Evolutionary conservation across 1,139 yeast species (phyloP).

Genomic region (Taphrina communis): DNA sequence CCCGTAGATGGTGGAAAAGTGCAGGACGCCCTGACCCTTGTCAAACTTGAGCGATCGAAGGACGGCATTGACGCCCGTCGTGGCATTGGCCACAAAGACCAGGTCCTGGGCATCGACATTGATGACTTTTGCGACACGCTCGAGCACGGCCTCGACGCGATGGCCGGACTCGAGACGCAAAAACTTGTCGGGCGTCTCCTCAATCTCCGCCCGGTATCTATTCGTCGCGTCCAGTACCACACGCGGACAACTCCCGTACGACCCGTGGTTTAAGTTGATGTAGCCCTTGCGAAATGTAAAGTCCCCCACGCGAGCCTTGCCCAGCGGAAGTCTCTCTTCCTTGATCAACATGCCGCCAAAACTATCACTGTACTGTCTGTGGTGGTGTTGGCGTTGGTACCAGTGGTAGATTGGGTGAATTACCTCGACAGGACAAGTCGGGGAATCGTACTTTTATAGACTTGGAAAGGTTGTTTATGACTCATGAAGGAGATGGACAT

Average conservation of each 20-base stretch:
- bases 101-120: constrained; percentile 56
- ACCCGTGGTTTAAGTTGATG: constrained; percentile 35
- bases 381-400: neutral
- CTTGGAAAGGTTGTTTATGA: no score
- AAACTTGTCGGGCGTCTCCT: constrained; percentile 42
- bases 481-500: no score
- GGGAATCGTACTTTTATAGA: no score
- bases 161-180: constrained; percentile 45
- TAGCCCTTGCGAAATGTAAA: constrained; percentile 25
- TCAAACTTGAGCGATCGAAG: constrained; percentile 59
- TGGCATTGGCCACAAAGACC: constrained; percentile 65
- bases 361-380: neutral
- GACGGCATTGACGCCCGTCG: constrained; percentile 65
- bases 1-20: constrained; percentile 63
- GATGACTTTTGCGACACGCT: constrained; percentile 54
- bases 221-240: constrained; percentile 29
- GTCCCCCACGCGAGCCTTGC: constrained; percentile 19
- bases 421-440: no score
- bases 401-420: no score
- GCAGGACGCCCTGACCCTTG: constrained; percentile 62
- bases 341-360: neutral
- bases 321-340: neutral
- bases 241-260: constrained; percentile 36
- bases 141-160: constrained; percentile 47
- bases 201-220: constrained; percentile 31